Conservation (phyloP, 2,329 filamentous ascomycete species). For the Akanthomyces lecanii region DNA sequence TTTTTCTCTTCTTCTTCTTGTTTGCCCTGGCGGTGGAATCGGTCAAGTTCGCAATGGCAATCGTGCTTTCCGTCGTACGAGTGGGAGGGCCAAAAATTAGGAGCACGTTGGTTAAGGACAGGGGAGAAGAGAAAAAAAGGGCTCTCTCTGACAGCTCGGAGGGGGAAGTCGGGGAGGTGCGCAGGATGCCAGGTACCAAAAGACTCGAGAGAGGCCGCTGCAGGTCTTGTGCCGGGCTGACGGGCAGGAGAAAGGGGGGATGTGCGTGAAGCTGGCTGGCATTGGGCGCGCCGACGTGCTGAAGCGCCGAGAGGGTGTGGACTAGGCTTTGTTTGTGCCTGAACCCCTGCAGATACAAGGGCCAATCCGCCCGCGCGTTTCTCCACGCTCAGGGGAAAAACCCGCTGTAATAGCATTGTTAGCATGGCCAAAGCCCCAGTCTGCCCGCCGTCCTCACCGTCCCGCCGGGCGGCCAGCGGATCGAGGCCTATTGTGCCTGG, state of each 20-base stretch:
- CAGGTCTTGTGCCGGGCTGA: neutral
- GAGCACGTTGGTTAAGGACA: neutral
- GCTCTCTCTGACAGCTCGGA: neutral
- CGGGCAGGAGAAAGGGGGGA: slow-evolving; percentile 7
- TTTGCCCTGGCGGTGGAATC: neutral
- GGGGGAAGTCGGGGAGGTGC: neutral
- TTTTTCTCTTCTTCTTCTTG: neutral
- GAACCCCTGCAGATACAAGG: neutral
- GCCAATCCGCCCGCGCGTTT: neutral
- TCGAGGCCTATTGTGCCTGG: too few species aligned
- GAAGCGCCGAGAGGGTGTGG: neutral
- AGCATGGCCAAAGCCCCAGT: too few species aligned
- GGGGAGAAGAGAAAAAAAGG: neutral
- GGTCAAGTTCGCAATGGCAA: neutral
- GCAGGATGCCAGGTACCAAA: neutral
- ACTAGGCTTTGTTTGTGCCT: neutral
- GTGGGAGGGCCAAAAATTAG: neutral
- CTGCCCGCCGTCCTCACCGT: too few species aligned
- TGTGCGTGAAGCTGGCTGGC: neutral
- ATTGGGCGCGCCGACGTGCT: neutral
- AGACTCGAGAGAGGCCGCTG: neutral
- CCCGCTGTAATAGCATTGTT: too few species aligned
- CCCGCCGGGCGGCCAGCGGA: too few species aligned
- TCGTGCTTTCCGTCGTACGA: neutral
- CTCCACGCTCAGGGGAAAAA: neutral